Evolutionary conservation across 805 yeast species (phyloP).

Genomic region (Candida broadrunensis): DNA sequence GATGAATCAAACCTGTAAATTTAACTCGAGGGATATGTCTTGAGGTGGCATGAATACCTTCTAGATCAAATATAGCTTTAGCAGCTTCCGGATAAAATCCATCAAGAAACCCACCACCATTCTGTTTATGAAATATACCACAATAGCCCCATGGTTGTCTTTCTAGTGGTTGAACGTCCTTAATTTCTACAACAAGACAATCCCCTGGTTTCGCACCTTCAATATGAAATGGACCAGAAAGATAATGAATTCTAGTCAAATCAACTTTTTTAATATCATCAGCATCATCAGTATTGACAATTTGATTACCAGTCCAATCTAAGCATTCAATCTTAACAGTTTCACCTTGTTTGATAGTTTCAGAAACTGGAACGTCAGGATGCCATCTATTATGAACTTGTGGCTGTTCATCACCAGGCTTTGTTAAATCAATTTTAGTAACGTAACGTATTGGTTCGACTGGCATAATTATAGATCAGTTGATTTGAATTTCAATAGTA

Average conservation of each 20-base stretch:
- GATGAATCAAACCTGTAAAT: slow-evolving; percentile 50
- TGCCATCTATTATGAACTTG: slow-evolving; percentile 54
- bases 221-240: slow-evolving; percentile 48
- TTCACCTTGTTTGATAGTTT: slow-evolving; percentile 39
- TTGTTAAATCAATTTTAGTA: slow-evolving; percentile 39
- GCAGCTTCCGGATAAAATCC: slow-evolving; percentile 49
- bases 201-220: slow-evolving; percentile 48
- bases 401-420: slow-evolving; percentile 45
- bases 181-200: slow-evolving; percentile 46
- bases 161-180: slow-evolving; percentile 51
- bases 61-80: slow-evolving; percentile 51
- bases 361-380: slow-evolving; percentile 46
- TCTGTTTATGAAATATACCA: slow-evolving; percentile 46
- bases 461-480: slow-evolving; percentile 10
- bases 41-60: slow-evolving; percentile 48
- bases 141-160: slow-evolving; percentile 54
- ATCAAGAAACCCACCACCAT: slow-evolving; percentile 52
- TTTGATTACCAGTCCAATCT: slow-evolving; percentile 56
- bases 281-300: slow-evolving; percentile 44
- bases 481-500: too few relatives aligned
- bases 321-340: slow-evolving; percentile 48
- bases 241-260: slow-evolving; percentile 43
- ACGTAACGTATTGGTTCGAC: slow-evolving; percentile 29
- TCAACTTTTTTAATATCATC: slow-evolving; percentile 47
- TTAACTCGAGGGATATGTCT: slow-evolving; percentile 49